phyloP scores from a whole-genome alignment of 306 rosid species.

The Trifolium pratense region DNA sequence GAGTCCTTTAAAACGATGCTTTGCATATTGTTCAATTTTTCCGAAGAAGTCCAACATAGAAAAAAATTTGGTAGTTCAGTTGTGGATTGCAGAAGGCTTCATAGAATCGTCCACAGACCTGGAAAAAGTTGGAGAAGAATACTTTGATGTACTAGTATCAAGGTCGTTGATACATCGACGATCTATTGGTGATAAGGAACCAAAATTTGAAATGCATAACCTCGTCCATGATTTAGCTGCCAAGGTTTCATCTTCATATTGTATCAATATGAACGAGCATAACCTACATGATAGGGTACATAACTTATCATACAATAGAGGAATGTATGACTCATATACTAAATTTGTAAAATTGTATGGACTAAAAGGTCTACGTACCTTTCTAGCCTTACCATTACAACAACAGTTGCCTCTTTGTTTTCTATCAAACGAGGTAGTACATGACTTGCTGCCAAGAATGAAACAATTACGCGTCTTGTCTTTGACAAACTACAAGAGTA shows the following conservation, averaged over 20 bases:
- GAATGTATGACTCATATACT: neutral
- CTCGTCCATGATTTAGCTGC: constrained; percentile 3
- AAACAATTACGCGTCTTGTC: constrained; percentile 35
- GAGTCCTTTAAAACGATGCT: neutral
- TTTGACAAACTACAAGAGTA: neutral
- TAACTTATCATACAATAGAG: constrained; percentile 1
- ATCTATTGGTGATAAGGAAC: neutral
- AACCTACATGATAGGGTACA: neutral
- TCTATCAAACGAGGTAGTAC: constrained; percentile 1
- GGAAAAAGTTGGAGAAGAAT: neutral
- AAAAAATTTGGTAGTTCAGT: neutral
- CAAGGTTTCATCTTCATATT: neutral
- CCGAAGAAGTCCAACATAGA: neutral
- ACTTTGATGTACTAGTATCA: neutral
- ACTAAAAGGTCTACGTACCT: neutral
- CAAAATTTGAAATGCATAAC: neutral
- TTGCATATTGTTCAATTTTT: neutral
- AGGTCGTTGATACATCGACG: neutral
- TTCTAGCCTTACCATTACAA: constrained; percentile 18
- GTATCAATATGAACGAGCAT: neutral
- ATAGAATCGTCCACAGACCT: neutral
- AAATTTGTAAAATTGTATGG: neutral
- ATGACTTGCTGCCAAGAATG: neutral
- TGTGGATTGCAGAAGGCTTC: neutral
- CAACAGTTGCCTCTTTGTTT: neutral